Evolutionary conservation across 2,329 filamentous ascomycete genomes (phyloP).

Genomic region (Calonectria pseudoturangicola): DNA sequence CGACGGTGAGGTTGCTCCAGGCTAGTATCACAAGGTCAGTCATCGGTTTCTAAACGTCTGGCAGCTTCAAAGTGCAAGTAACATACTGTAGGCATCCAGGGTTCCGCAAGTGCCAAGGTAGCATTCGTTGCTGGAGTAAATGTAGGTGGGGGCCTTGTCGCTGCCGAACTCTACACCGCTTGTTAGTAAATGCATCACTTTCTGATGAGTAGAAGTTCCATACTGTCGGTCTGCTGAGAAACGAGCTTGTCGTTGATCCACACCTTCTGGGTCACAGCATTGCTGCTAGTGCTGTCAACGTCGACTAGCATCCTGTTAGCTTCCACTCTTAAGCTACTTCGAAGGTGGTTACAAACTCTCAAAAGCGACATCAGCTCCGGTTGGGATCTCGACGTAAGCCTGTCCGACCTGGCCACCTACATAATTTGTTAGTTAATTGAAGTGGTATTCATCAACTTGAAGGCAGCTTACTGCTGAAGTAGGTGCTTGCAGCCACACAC

Average conservation of each 20-base stretch:
- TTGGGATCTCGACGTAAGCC: slow-evolving; percentile 7
- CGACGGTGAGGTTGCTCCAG: slow-evolving; percentile 22
- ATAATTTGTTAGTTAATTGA: neutral
- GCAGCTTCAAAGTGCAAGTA: neutral
- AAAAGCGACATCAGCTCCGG: slow-evolving; percentile 3
- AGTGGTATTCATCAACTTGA: neutral
- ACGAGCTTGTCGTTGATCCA: slow-evolving; percentile 24
- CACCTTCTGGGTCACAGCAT: slow-evolving; percentile 17
- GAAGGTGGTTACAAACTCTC: neutral
- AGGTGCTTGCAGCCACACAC: slow-evolving; percentile 25
- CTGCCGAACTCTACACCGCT: neutral
- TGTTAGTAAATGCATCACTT: neutral
- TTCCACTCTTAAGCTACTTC: neutral
- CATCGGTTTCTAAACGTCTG: neutral
- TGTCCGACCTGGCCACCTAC: slow-evolving; percentile 9
- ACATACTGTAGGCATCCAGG: slow-evolving; percentile 27
- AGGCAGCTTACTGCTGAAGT: neutral
- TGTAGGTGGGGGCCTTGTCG: slow-evolving; percentile 18
- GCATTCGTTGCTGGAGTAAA: slow-evolving; percentile 39
- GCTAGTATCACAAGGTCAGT: neutral
- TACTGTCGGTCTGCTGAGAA: slow-evolving; percentile 25
- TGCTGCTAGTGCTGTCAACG: slow-evolving; percentile 7
- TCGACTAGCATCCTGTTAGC: neutral
- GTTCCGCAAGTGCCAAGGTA: slow-evolving; percentile 33
- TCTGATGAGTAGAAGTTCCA: no score